phyloP scores from a whole-genome alignment of 2,329 filamentous ascomycete genomes.

The Penicillium sp. region DNA sequence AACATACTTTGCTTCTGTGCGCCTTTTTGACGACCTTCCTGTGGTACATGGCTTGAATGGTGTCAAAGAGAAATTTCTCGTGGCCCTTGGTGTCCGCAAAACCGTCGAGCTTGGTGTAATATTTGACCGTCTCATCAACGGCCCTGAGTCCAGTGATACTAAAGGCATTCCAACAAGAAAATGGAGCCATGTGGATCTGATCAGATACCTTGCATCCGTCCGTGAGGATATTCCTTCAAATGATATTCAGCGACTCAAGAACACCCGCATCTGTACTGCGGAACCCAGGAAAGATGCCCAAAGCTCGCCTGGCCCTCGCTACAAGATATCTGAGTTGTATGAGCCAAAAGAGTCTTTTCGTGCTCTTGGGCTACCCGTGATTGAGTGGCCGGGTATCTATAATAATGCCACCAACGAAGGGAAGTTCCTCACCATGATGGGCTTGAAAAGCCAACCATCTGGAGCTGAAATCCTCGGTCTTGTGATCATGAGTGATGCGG shows the following conservation, averaged over 20 bases:
- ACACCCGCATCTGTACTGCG: conserved; percentile 77
- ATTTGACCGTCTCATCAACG: conserved; percentile 76
- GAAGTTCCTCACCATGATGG: conserved; percentile 68
- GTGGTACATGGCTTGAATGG: conserved; percentile 71
- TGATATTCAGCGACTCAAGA: conserved; percentile 74
- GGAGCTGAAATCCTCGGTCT: conserved; percentile 73
- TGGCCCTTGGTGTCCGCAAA: conserved; percentile 82
- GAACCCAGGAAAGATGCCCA: conserved; percentile 60
- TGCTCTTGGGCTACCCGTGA: conserved; percentile 67
- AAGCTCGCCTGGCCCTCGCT: conserved; percentile 54
- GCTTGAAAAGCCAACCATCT: conserved; percentile 68
- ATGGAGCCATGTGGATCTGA: conserved; percentile 92
- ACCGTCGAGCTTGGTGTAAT: conserved; percentile 93
- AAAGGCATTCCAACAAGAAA: conserved; percentile 51
- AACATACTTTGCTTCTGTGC: conserved; percentile 90
- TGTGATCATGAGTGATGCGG: conserved; percentile 63
- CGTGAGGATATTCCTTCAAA: conserved; percentile 78
- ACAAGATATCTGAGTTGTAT: conserved; percentile 74
- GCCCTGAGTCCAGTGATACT: conserved; percentile 48
- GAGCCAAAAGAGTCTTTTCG: conserved; percentile 72
- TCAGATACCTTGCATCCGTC: conserved; percentile 91
- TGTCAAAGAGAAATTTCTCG: conserved; percentile 87
- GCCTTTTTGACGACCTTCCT: conserved; percentile 89
- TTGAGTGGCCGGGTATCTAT: conserved; percentile 79
- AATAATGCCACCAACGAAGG: conserved; percentile 67